These are phyloP conservation scores for Wickerhamiella australiensis DNA, from an alignment of 805 yeast species.

Conservation along the genomic window DNA sequence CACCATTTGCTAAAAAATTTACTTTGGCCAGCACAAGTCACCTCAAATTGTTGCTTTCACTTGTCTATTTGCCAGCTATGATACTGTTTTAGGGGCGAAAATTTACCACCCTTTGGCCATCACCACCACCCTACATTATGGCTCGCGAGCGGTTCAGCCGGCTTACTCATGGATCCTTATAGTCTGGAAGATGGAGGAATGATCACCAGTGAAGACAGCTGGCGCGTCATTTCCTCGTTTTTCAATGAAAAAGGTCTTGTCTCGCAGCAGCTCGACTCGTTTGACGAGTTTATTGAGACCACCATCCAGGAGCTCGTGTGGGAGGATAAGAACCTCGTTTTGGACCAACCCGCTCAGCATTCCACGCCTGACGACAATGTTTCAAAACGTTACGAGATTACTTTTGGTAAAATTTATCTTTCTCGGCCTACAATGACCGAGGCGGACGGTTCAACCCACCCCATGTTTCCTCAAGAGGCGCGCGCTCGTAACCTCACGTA, in stretches of 20 bases:
- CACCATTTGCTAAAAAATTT: too few species aligned
- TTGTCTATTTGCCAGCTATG: too few species aligned
- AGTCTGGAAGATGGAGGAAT: constrained; percentile 56
- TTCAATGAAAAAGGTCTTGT: constrained; percentile 95
- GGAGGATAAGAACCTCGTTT: constrained; percentile 85
- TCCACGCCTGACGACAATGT: constrained; percentile 80
- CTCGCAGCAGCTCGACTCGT: constrained; percentile 95
- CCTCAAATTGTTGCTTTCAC: too few species aligned
- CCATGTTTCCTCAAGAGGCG: constrained; percentile 97
- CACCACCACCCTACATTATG: not conserved
- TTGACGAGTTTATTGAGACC: constrained; percentile 93
- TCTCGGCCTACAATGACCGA: constrained; percentile 98
- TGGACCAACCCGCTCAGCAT: constrained; percentile 98
- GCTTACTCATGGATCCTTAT: constrained; percentile 26
- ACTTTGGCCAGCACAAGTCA: too few species aligned
- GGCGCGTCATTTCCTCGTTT: constrained; percentile 95
- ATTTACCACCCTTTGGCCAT: too few species aligned
- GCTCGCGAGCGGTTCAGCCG: not conserved
- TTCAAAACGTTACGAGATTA: constrained; percentile 85
- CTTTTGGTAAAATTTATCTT: constrained; percentile 93
- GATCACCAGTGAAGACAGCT: constrained; percentile 96
- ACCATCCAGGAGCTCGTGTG: constrained; percentile 93
- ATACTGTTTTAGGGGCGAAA: too few species aligned
- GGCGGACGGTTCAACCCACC: constrained; percentile 99
- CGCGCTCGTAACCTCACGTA: constrained; percentile 91